These are phyloP conservation scores for Leishmania aethiopica DNA, from an alignment of 208 protist genomes.

Conservation along the genomic window DNA sequence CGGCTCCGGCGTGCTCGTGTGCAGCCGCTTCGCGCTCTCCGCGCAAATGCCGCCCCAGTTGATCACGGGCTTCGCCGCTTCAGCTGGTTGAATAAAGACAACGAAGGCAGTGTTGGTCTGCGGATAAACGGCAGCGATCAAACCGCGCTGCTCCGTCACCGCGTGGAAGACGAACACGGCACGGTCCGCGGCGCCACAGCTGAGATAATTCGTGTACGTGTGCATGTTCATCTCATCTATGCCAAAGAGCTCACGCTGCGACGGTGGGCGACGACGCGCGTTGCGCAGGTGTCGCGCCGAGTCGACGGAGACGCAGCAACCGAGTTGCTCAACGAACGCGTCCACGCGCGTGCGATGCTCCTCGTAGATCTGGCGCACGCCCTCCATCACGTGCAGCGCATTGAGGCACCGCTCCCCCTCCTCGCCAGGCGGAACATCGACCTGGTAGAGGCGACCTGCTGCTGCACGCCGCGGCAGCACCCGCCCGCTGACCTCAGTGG, in stretches of 20 bases:
- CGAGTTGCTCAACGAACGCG: constrained; percentile 59
- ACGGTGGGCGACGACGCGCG: constrained; percentile 31
- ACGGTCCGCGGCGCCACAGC: constrained; percentile 35
- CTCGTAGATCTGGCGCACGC: constrained; percentile 81
- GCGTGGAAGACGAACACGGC: constrained; percentile 84
- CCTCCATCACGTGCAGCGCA: constrained; percentile 60
- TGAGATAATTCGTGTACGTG: constrained; percentile 52
- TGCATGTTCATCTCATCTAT: constrained; percentile 67
- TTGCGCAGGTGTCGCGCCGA: constrained; percentile 57
- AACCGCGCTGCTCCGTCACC: constrained; percentile 53
- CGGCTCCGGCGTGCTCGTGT: constrained; percentile 20
- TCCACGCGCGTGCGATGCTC: constrained; percentile 59
- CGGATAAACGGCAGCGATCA: constrained; percentile 71
- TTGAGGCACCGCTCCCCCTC: constrained; percentile 76
- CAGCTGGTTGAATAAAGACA: constrained; percentile 81
- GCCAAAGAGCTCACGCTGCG: constrained; percentile 71
- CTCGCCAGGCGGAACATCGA: constrained; percentile 51
- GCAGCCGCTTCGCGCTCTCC: constrained; percentile 59
- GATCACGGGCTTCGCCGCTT: constrained; percentile 61
- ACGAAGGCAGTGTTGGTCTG: constrained; percentile 53
- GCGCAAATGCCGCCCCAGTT: constrained; percentile 64
- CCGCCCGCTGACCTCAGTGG: constrained; percentile 39
- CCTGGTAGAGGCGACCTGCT: constrained; percentile 51
- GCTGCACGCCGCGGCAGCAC: constrained; percentile 64
- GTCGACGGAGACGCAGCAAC: constrained; percentile 70